Evolutionary conservation across 768 basidiomycete species (phyloP).

Genomic region (Pholiota conissans): DNA sequence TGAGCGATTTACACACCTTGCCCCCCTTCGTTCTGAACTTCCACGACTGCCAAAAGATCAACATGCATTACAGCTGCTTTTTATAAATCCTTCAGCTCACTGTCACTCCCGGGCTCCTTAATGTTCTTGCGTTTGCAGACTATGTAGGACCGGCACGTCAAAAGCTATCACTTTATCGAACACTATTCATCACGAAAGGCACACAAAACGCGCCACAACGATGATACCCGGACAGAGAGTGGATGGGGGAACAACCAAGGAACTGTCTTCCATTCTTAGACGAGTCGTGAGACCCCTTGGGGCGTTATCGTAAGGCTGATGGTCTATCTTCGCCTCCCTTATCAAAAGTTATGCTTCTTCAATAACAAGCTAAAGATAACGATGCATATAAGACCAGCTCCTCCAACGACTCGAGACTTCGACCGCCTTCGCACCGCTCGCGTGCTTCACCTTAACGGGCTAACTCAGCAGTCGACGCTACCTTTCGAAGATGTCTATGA

Average conservation of each 20-base stretch:
- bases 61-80: neutral
- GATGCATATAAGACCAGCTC: neutral
- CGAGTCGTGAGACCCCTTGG: neutral
- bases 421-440: neutral
- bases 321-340: slow-evolving; percentile 2
- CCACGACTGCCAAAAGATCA: too few relatives aligned
- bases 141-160: too few relatives aligned
- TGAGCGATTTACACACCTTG: too few relatives aligned
- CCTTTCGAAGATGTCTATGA: slow-evolving; percentile 27
- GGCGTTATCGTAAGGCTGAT: neutral
- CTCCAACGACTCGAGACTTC: neutral
- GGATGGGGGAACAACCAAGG: too few relatives aligned
- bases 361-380: slow-evolving; percentile 5
- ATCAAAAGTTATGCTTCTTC: slow-evolving; percentile 2
- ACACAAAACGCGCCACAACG: too few relatives aligned
- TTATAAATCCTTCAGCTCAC: neutral
- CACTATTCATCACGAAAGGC: too few relatives aligned
- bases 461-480: neutral
- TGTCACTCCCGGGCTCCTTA: neutral
- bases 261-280: too few relatives aligned
- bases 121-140: neutral
- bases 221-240: too few relatives aligned
- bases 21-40: too few relatives aligned
- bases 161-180: too few relatives aligned
- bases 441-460: neutral